Base-by-base conservation (phyloP, 306 rosid genomes). In the Alnus glutinosa region DNA sequence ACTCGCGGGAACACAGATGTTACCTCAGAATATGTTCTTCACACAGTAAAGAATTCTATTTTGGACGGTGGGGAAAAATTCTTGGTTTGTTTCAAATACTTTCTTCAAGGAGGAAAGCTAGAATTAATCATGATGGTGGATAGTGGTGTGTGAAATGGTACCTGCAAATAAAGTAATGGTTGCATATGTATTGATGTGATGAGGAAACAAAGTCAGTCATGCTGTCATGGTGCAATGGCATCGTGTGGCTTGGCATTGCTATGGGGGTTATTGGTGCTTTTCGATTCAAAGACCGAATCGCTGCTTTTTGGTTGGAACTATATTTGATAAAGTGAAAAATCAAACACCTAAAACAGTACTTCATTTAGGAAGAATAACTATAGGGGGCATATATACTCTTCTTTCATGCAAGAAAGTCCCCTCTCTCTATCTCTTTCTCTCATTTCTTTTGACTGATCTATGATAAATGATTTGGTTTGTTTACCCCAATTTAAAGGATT, bases 331-430 rank as follows among this genome's bases (percentile, higher is more conserved):
- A 39, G 66, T 73, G 67, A 69, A 77, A 62, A 73, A 77, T 86
- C 89, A 81, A 87, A 80, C 77, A 71, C 88, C 82, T 49, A 73
- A 79, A 85, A 73, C 28, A 0, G 61, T 78, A 23, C 28, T 74
- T 75, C 79, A 10, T 69, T 34, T 47, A 77, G 58, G 57, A 70
- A 72, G 81, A 81, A 59, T 83, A 70, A 59, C 42, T 46, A 55
- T 76, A 51, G 81, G 74, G 28, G 66, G 77, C 72, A 76, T 54
- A 77, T 50, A 76, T 75, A 28, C 79, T 23, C n/a, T 64, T 10
- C 64, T 18, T 75, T 19, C 46, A 42, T 0, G 52, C 23, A 54
- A 11, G 7, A 18, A n/a, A n/a, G 62, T 55, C 3, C 30, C 15
- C 58, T 54, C 58, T 18, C 23, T 55, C 62, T 42, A 30, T n/a